These are phyloP conservation scores for Hemerocallis citrina DNA, from an alignment of 106 monocot species.

Conservation along the genomic window DNA sequence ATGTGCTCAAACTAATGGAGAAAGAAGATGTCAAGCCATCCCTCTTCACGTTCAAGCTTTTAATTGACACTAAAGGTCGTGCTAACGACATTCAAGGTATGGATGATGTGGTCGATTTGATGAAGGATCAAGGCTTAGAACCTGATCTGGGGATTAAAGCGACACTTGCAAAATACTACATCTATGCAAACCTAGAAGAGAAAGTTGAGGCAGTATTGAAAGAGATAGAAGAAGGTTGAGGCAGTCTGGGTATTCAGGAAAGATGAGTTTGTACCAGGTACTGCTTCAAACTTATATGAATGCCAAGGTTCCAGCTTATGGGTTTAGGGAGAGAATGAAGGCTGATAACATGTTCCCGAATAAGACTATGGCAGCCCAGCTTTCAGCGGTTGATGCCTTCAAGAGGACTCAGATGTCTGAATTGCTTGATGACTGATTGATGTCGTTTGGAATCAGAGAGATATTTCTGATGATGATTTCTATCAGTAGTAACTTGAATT, in stretches of 20 bases:
- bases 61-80: constrained; percentile 72
- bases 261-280: constrained; percentile 44
- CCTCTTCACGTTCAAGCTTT: constrained; percentile 60
- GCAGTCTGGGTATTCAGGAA: constrained; percentile 44
- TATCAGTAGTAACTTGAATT: too few species aligned
- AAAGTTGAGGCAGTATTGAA: constrained; percentile 47
- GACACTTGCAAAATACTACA: constrained; percentile 51
- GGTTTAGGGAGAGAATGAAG: constrained; percentile 88
- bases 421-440: constrained; percentile 27
- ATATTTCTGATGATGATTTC: too few species aligned
- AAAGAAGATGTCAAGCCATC: constrained; percentile 77
- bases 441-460: too few species aligned
- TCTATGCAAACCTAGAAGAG: constrained; percentile 33
- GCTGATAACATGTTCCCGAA: constrained; percentile 74
- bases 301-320: constrained; percentile 71
- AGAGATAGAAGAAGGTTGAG: constrained; percentile 64
- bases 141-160: constrained; percentile 39
- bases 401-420: constrained; percentile 37
- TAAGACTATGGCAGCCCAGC: constrained; percentile 20
- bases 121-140: constrained; percentile 67
- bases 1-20: constrained; percentile 82
- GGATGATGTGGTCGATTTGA: constrained; percentile 61
- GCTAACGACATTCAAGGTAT: constrained; percentile 58
- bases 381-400: constrained; percentile 44
- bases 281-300: constrained; percentile 64